Evolutionary conservation across 495 filamentous ascomycete species (phyloP), one percentile per base, ranked within the genome.

Genomic region (Annulohypoxylon maeteangense): DNA sequence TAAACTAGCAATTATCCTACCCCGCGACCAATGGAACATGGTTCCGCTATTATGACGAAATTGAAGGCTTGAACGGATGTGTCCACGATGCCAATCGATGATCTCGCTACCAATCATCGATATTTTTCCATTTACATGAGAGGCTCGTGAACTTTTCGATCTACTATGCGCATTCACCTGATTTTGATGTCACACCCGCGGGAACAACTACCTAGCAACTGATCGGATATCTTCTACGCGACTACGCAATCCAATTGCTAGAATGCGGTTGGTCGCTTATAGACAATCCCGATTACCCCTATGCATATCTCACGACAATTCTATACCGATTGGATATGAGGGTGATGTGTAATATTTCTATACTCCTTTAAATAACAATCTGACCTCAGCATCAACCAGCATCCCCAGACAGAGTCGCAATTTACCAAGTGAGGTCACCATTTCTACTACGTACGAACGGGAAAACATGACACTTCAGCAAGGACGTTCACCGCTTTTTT

Each of bases 31-130:
- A 72, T 68, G 60, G 45, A 50, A 61, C 54, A 38, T 31, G 57
- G 70, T 68, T 68, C 61, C 61, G 61, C 65, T 62, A 29, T 65
- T 65, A 73, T 73, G 70, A 73, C 70, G 65, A 48, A 62, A 57
- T 62, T 68, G 70, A 68, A 61, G 70, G 10, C 59, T 56, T 50
- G 40, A 50, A 62, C 27, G 48, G 59, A 55, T 64, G 67, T 47
- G 63, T 63, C 64, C 31, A 50, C 53, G 60, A 68, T 72, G 56
- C 53, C 12, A 61, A 64, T 68, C 27, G 60, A 58, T 68, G 59
- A 68, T 73, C 70, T 65, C 38, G 48, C 20, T 32, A 4, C 36
- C 53, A 38, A 38, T 34, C 44, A 10, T 38, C 47, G 44, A 18
- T 12, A 23, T 12, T 14, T 48, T 45, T 14, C 67, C 45, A 27